These are phyloP conservation scores for Pichia sp. DNA, from an alignment of 1,139 yeast species.

Conservation along the genomic window DNA sequence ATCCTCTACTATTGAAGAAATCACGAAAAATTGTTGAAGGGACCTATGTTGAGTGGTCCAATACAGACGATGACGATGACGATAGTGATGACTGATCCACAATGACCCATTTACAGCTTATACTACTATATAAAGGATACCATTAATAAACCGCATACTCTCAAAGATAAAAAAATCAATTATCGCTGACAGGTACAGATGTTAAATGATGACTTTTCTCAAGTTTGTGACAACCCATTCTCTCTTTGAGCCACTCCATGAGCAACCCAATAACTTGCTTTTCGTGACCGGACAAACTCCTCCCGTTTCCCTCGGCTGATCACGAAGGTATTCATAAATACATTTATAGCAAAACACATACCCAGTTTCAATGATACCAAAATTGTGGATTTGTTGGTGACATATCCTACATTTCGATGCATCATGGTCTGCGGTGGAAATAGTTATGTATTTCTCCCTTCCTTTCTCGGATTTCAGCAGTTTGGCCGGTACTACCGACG, in stretches of 20 bases:
- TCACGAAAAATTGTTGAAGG: slow-evolving; percentile 49
- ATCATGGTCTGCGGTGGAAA: too few relatives aligned
- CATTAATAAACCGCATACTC: too few relatives aligned
- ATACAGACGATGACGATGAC: slow-evolving; percentile 32
- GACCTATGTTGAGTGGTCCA: slow-evolving; percentile 80
- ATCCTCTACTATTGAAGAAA: slow-evolving; percentile 70
- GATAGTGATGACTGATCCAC: neutral
- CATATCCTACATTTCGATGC: slow-evolving; percentile 62
- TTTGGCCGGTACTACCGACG: slow-evolving; percentile 28
- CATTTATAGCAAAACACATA: slow-evolving; percentile 87
- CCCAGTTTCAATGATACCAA: slow-evolving; percentile 89
- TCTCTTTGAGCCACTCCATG: slow-evolving; percentile 47
- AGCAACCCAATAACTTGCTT: slow-evolving; percentile 62
- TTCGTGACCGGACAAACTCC: slow-evolving; percentile 89
- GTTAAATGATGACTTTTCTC: slow-evolving; percentile 50
- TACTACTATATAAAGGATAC: too few relatives aligned
- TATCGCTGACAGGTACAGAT: too few relatives aligned
- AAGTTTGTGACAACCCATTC: slow-evolving; percentile 73
- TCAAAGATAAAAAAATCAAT: too few relatives aligned
- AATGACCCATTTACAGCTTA: too few relatives aligned
- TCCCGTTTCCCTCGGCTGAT: slow-evolving; percentile 37
- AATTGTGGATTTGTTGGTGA: slow-evolving; percentile 55
- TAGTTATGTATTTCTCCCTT: slow-evolving; percentile 1
- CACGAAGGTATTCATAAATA: slow-evolving; percentile 57
- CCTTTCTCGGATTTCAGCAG: slow-evolving; percentile 7